These are phyloP conservation scores for Phalaenopsis equestris DNA, from an alignment of 106 monocot genomes.

Conservation along the genomic window DNA sequence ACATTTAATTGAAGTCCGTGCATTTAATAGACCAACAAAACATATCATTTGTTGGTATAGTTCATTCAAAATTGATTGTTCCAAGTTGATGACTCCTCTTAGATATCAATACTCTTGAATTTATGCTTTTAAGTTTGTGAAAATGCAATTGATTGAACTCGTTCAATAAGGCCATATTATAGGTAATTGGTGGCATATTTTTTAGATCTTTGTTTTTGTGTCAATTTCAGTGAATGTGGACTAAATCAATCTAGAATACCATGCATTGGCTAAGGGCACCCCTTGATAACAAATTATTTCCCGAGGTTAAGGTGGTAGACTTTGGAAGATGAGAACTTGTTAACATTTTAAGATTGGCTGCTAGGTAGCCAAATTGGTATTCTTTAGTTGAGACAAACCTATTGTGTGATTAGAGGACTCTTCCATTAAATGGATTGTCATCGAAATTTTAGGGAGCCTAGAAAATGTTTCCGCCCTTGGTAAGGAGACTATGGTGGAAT, in stretches of 20 bases:
- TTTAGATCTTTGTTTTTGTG: not conserved
- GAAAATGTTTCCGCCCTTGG: not conserved
- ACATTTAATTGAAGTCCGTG: not conserved
- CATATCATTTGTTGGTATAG: not conserved
- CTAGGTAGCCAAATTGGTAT: not conserved
- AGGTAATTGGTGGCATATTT: not conserved
- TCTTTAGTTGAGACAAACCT: not conserved
- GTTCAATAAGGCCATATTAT: not conserved
- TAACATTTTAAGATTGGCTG: not conserved
- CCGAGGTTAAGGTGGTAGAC: no score
- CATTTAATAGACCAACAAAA: no score
- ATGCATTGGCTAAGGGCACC: no score
- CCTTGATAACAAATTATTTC: not conserved
- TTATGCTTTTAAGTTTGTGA: not conserved
- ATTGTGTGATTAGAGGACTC: not conserved
- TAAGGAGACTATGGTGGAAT: no score
- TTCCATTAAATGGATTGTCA: not conserved
- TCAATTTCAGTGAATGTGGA: not conserved
- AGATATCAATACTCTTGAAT: not conserved
- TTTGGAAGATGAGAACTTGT: not conserved
- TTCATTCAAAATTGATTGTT: not conserved
- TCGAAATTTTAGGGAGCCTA: not conserved
- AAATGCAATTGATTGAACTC: not conserved
- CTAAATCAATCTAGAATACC: not conserved
- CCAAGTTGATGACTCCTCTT: not conserved